phyloP scores from a whole-genome alignment of 2,329 filamentous ascomycete species.

The Stylonectria norvegica region DNA sequence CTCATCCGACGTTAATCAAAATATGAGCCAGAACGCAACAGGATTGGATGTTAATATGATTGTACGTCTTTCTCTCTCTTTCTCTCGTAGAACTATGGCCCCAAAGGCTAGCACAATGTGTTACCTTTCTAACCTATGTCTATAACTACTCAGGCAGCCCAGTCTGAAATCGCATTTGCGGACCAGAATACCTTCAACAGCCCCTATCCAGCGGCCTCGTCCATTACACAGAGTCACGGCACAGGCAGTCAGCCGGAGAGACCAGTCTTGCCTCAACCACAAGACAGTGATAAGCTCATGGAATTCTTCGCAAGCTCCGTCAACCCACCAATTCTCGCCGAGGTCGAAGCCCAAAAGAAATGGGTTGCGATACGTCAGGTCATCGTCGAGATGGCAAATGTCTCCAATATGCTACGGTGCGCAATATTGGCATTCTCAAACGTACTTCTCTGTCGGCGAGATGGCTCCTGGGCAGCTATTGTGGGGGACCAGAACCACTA shows the following conservation, averaged over 20 bases:
- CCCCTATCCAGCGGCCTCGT: constrained; percentile 19
- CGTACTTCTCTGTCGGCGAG: constrained; percentile 38
- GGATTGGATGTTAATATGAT: constrained; percentile 23
- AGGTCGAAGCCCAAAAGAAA: constrained; percentile 50
- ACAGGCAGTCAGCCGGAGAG: constrained; percentile 13
- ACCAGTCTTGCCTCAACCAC: constrained; percentile 5
- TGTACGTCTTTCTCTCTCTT: constrained; percentile 18
- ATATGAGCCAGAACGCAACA: constrained; percentile 6
- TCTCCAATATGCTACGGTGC: constrained; percentile 45
- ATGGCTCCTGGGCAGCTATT: constrained; percentile 27
- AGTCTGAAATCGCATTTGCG: constrained; percentile 23
- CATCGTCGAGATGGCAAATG: constrained; percentile 45
- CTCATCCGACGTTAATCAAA: constrained; percentile 23
- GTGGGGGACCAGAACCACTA: constrained; percentile 38
- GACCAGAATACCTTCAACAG: constrained; percentile 20
- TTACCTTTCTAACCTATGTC: too few relatives aligned
- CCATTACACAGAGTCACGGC: constrained; percentile 19
- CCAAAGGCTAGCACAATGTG: too few relatives aligned
- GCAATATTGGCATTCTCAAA: constrained; percentile 52
- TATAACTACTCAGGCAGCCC: constrained; percentile 20
- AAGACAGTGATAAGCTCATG: constrained; percentile 34
- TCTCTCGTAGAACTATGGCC: too few relatives aligned
- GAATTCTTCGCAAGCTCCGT: constrained; percentile 48
- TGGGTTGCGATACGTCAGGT: constrained; percentile 49
- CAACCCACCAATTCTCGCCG: constrained; percentile 50